A percentile compares a stretch with the other conserved stretches of the same genome.
phyloP scores from a whole-genome alignment of 169 alveolate genomes.

The Cryptosporidium baileyi region DNA sequence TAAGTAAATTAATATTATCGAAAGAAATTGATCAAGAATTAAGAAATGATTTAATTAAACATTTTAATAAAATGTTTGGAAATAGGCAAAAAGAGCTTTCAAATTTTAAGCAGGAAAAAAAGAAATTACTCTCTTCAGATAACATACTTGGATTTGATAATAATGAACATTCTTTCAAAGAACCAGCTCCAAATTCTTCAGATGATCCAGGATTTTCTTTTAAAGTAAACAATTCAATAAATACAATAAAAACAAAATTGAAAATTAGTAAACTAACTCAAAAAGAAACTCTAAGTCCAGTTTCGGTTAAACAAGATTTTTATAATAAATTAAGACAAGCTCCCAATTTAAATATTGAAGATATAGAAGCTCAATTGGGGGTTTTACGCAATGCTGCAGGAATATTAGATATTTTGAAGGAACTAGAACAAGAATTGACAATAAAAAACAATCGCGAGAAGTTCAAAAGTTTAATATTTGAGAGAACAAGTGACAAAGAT shows the following conservation, averaged over 20 bases:
- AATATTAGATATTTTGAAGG: slow-evolving; percentile 3
- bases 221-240: background rate
- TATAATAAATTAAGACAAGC: no score
- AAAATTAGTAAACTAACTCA: no score
- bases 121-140: no score
- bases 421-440: slow-evolving; percentile 9
- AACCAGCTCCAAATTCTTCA: no score
- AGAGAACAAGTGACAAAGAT: background rate
- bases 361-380: background rate
- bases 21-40: slow-evolving; percentile 26
- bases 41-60: slow-evolving; percentile 6
- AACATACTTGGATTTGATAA: no score
- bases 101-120: background rate
- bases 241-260: no score
- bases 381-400: slow-evolving; percentile 60
- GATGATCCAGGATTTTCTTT: no score
- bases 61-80: background rate
- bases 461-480: background rate
- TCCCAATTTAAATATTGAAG: background rate
- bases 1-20: slow-evolving; percentile 1
- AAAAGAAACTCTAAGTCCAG: no score
- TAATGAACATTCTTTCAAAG: no score
- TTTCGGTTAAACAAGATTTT: no score
- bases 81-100: background rate
- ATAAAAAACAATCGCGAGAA: slow-evolving; percentile 5